phyloP scores from a whole-genome alignment of 257 asterid genomes.

The Solanum chmielewskii region DNA sequence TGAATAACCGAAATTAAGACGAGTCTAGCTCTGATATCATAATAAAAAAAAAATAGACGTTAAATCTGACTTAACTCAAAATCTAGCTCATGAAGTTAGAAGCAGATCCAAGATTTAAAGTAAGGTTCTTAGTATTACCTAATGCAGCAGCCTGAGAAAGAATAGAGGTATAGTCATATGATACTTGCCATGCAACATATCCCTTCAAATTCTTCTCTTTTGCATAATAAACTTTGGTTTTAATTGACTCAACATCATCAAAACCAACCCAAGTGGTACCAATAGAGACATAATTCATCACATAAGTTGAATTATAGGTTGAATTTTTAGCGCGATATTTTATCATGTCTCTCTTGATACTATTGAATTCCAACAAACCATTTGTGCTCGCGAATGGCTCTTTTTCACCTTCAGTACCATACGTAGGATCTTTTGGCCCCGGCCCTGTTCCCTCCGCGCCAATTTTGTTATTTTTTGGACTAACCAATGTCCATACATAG shows the following conservation, averaged over 20 bases:
- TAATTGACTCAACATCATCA: conserved; percentile 13
- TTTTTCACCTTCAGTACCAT: background rate
- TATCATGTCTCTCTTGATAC: background rate
- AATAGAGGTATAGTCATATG: conserved; percentile 1
- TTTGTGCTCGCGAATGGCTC: background rate
- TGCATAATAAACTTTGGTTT: conserved; percentile 8
- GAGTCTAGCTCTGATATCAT: background rate
- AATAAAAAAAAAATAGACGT: background rate
- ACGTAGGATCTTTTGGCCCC: background rate
- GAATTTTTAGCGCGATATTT: background rate
- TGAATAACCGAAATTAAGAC: background rate
- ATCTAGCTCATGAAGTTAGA: background rate
- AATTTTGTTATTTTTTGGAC: background rate
- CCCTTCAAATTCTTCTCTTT: conserved; percentile 6
- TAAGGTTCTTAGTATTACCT: background rate
- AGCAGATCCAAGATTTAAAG: background rate
- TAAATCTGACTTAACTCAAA: background rate
- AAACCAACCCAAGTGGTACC: conserved; percentile 11
- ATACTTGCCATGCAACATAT: background rate
- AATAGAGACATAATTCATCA: conserved; percentile 2
- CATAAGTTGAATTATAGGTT: conserved; percentile 4
- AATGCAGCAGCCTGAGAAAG: conserved; percentile 8
- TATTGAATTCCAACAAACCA: background rate
- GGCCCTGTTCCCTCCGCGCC: background rate
- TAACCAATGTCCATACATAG: background rate